Evolutionary conservation across 805 yeast species (phyloP).

Genomic region (Ogataea ramenticola): DNA sequence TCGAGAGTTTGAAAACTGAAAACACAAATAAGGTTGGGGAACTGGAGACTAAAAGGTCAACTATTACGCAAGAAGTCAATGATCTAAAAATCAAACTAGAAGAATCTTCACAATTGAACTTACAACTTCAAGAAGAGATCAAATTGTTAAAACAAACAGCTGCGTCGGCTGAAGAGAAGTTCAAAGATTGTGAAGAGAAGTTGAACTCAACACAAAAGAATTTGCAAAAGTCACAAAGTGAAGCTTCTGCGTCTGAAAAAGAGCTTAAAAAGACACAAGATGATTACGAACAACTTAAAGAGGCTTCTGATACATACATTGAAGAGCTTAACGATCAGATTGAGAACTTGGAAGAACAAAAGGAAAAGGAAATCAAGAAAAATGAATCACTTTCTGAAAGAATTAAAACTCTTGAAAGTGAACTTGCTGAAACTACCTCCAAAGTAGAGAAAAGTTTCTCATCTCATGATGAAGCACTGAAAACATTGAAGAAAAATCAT

Average conservation of each 20-base stretch:
- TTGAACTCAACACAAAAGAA: slow-evolving; percentile 12
- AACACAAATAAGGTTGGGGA: slow-evolving; percentile 13
- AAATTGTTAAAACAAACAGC: slow-evolving; percentile 5
- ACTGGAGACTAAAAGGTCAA: slow-evolving; percentile 5
- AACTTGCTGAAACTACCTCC: slow-evolving; percentile 3
- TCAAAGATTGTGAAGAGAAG: slow-evolving; percentile 14
- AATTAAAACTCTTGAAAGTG: slow-evolving; percentile 26
- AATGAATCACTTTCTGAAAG: slow-evolving; percentile 7
- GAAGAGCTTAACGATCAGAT: slow-evolving; percentile 11
- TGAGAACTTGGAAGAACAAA: slow-evolving; percentile 13
- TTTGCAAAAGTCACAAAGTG: slow-evolving; percentile 3
- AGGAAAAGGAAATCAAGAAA: slow-evolving; percentile 4
- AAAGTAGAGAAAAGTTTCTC: not conserved
- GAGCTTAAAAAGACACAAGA: slow-evolving; percentile 15
- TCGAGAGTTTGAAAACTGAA: slow-evolving; percentile 19
- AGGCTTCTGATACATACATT: slow-evolving; percentile 13
- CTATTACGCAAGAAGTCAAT: slow-evolving; percentile 7
- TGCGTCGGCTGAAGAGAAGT: slow-evolving; percentile 12
- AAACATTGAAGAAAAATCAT: not conserved
- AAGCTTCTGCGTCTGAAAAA: slow-evolving; percentile 9
- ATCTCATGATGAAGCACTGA: slow-evolving; percentile 1
- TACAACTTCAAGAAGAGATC: slow-evolving; percentile 15
- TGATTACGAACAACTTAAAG: slow-evolving; percentile 13
- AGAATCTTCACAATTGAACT: slow-evolving; percentile 18
- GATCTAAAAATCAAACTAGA: slow-evolving; percentile 12